A percentile compares a stretch with the other conserved stretches of the same genome.
Conservation (phyloP, 108 stramenopile species). For the Nannochloropsis salina region DNA sequence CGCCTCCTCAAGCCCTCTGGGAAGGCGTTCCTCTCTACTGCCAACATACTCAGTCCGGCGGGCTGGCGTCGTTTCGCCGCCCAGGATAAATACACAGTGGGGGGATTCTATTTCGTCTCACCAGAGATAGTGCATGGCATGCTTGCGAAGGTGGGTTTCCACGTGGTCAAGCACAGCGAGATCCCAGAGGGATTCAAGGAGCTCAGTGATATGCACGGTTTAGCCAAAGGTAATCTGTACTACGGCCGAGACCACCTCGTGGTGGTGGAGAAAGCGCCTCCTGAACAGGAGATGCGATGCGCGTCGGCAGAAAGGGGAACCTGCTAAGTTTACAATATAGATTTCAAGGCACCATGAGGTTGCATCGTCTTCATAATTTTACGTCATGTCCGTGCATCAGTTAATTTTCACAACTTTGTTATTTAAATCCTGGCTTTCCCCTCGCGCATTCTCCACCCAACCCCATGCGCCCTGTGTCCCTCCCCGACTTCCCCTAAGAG, state of each 20-base stretch:
- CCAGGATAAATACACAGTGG: conserved; percentile 41
- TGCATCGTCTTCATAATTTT: not conserved
- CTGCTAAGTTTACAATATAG: no score
- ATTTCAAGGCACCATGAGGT: not conserved
- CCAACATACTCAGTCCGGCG: conserved; percentile 30
- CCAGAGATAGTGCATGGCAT: conserved; percentile 38
- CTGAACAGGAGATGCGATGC: no score
- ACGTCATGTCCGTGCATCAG: no score
- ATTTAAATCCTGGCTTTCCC: not conserved
- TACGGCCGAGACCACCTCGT: conserved; percentile 30
- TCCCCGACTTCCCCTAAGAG: not conserved
- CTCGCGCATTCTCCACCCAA: not conserved
- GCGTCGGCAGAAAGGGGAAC: no score
- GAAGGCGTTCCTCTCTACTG: conserved; percentile 52
- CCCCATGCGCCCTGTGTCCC: not conserved
- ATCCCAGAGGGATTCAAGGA: conserved; percentile 18
- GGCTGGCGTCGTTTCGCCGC: conserved; percentile 37
- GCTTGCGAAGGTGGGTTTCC: conserved; percentile 30
- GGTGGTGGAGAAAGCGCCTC: conserved; percentile 23
- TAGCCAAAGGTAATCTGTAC: not conserved
- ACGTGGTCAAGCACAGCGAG: conserved; percentile 25
- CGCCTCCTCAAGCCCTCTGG: conserved; percentile 60
- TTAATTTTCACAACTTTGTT: not conserved
- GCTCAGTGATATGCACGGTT: conserved; percentile 53
- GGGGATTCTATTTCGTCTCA: conserved; percentile 43